These are phyloP conservation scores for Quercus agrifolia DNA, from an alignment of 306 rosid genomes.

Conservation along the genomic window DNA sequence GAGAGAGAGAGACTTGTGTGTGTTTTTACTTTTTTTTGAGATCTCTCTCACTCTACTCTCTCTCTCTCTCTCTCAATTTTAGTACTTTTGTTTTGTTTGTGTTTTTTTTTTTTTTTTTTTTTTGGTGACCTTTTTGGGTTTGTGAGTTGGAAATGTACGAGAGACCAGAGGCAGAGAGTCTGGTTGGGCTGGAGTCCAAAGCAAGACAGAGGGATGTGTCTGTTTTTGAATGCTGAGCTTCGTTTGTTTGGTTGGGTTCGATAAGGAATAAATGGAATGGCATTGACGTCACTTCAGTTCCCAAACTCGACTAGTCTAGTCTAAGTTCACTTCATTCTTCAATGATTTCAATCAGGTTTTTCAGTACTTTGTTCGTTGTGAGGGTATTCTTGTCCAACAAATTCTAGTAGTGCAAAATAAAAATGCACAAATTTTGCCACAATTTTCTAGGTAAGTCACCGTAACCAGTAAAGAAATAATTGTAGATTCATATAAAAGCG, in stretches of 20 bases:
- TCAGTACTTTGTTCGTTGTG: too few species aligned
- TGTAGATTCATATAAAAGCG: fast-evolving
- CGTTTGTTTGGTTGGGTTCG: neutral
- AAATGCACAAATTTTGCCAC: too few species aligned
- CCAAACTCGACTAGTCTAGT: neutral
- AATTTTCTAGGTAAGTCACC: fast-evolving
- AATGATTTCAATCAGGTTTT: neutral
- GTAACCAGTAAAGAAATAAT: fast-evolving
- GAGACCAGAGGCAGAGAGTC: neutral
- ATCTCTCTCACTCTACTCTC: neutral
- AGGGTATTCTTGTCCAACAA: too few species aligned
- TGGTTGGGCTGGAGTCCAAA: constrained; percentile 1
- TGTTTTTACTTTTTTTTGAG: neutral
- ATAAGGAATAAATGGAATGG: neutral
- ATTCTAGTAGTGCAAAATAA: too few species aligned
- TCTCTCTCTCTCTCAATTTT: neutral
- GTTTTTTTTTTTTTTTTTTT: neutral
- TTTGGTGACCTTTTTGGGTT: neutral
- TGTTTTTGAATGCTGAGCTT: neutral
- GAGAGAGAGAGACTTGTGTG: neutral
- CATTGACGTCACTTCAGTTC: neutral
- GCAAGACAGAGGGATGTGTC: too few species aligned
- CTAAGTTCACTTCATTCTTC: neutral
- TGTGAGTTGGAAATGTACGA: neutral
- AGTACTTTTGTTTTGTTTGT: neutral